A percentile compares a stretch with the other conserved stretches of the same genome.
Conservation (phyloP, 345 rosid species). For the Salix purpurea region DNA sequence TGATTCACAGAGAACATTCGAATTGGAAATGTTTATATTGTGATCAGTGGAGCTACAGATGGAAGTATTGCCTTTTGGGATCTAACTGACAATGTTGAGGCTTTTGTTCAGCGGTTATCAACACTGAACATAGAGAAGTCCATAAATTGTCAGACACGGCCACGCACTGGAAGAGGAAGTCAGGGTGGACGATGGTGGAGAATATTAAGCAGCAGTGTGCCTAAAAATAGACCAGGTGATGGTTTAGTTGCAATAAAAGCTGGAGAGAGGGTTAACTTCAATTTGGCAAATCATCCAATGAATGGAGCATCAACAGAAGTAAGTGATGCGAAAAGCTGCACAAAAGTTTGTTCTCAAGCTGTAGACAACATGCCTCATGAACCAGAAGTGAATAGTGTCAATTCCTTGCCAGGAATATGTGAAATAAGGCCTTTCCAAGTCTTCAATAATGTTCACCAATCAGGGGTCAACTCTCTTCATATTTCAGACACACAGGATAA, state of each 20-base stretch:
- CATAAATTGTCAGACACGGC: conserved; percentile 63
- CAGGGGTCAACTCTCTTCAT: conserved; percentile 86
- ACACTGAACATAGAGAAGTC: conserved; percentile 47
- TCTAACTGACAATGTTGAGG: conserved; percentile 57
- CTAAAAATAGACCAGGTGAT: conserved; percentile 24
- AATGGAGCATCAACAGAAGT: conserved; percentile 4
- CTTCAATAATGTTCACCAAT: conserved; percentile 57
- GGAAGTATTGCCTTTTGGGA: conserved; percentile 94
- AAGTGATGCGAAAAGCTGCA: conserved; percentile 10
- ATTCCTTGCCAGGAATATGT: conserved; percentile 36
- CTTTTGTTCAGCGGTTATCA: conserved; percentile 57
- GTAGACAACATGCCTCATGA: conserved; percentile 17
- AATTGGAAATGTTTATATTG: conserved; percentile 45
- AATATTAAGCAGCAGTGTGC: conserved; percentile 29
- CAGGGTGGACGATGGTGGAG: conserved; percentile 92
- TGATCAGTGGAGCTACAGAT: conserved; percentile 88
- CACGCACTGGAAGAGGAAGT: conserved; percentile 93
- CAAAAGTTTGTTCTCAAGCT: conserved; percentile 22
- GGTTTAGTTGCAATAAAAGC: conserved; percentile 13
- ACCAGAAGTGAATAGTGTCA: conserved; percentile 25
- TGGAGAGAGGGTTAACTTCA: conserved; percentile 14
- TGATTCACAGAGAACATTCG: conserved; percentile 40
- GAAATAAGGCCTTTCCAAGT: conserved; percentile 62
- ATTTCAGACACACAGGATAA: conserved; percentile 41
- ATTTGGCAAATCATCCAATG: conserved; percentile 11